Evolutionary conservation across 176 grass and related monocot genomes (phyloP).

Genomic region (Oryza rufipogon): DNA sequence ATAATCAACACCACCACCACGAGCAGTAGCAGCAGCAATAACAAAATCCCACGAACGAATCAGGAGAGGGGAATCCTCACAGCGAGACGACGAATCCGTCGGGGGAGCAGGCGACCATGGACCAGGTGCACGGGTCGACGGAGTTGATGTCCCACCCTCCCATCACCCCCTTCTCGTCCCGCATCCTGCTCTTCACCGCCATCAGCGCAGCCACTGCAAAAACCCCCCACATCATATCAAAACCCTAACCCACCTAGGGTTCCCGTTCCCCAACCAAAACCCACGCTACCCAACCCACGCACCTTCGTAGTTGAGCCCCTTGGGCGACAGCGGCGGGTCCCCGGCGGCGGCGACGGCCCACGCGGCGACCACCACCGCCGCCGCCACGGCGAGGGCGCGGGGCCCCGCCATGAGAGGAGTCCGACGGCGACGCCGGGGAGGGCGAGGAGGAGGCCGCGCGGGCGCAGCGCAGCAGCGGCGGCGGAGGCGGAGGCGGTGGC

Average conservation of each 20-base stretch:
- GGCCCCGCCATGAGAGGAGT: constrained; percentile 32
- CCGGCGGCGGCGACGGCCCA: constrained; percentile 41
- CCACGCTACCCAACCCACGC: not conserved
- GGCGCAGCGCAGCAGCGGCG: not conserved
- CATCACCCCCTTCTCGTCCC: constrained; percentile 80
- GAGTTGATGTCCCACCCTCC: constrained; percentile 90
- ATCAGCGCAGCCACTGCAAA: constrained; percentile 92
- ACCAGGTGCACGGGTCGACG: constrained; percentile 98
- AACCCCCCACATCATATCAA: not conserved
- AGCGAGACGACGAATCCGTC: constrained; percentile 88
- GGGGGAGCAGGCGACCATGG: constrained; percentile 84
- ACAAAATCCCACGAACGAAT: not conserved
- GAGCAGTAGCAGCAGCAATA: not conserved
- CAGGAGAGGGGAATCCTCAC: constrained; percentile 35
- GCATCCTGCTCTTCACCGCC: constrained; percentile 87
- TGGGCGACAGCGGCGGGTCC: constrained; percentile 90
- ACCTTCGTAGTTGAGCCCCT: constrained; percentile 98
- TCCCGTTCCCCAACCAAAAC: not conserved
- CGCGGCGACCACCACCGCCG: not conserved
- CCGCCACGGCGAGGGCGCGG: not conserved
- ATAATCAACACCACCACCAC: not conserved
- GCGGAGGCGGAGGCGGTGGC: not conserved
- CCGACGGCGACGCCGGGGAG: not conserved
- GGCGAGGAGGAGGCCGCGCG: too few relatives aligned
- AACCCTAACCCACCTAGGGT: not conserved